These are phyloP conservation scores for Lentinula sp. DNA, from an alignment of 768 basidiomycete species.

Conservation along the genomic window DNA sequence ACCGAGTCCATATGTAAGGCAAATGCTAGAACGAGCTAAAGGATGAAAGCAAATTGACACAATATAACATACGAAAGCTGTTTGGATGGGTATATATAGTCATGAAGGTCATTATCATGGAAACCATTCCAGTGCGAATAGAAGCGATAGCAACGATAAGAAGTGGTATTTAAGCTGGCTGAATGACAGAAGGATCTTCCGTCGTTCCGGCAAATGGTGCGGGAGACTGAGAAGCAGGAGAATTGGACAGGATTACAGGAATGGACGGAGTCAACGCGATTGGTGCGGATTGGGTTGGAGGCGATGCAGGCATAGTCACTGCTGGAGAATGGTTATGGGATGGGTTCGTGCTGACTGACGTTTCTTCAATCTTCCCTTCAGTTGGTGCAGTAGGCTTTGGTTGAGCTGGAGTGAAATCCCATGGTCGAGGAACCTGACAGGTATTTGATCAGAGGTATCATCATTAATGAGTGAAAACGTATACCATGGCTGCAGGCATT, in stretches of 20 bases:
- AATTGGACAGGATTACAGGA: not conserved
- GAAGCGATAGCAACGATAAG: not conserved
- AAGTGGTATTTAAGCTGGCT: not conserved
- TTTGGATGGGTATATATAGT: not conserved
- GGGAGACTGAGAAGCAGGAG: not conserved
- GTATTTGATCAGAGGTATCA: not conserved
- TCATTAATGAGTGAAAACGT: not conserved
- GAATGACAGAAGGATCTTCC: not conserved
- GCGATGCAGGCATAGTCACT: not conserved
- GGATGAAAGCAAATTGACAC: too few relatives aligned
- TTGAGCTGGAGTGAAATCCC: conserved; percentile 61
- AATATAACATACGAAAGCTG: not conserved
- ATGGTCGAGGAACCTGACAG: conserved; percentile 58
- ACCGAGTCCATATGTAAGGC: too few relatives aligned
- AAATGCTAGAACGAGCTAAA: too few relatives aligned
- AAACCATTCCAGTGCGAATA: too few relatives aligned
- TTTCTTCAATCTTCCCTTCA: conserved; percentile 1
- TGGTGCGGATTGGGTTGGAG: not conserved
- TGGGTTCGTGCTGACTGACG: not conserved
- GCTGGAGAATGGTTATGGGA: not conserved
- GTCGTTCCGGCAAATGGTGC: not conserved
- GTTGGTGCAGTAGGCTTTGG: conserved; percentile 17
- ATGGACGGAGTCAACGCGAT: not conserved
- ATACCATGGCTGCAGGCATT: conserved; percentile 68
- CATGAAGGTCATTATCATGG: not conserved